Evolutionary conservation across 306 rosid species (phyloP).

Genomic region (Cucurbita maxima): DNA sequence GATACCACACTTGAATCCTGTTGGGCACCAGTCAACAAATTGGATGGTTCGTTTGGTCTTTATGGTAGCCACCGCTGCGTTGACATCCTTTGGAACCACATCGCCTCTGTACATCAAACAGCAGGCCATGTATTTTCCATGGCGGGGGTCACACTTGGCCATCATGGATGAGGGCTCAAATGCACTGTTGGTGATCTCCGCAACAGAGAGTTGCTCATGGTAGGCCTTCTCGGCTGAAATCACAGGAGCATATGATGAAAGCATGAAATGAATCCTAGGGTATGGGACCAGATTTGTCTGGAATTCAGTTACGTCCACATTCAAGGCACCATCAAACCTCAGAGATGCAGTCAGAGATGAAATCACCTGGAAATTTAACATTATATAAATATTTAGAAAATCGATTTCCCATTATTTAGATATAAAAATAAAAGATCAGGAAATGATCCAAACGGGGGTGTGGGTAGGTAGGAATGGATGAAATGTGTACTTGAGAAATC

Average conservation of each 20-base stretch:
- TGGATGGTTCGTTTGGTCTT: neutral
- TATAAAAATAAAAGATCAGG: neutral
- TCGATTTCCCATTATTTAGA: neutral
- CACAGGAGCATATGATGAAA: neutral
- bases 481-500: conserved; percentile 45
- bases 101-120: neutral
- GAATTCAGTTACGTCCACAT: neutral
- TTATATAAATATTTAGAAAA: too few relatives aligned
- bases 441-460: too few relatives aligned
- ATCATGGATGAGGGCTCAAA: neutral
- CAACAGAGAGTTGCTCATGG: neutral
- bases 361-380: conserved; percentile 33
- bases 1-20: neutral
- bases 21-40: neutral
- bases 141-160: neutral
- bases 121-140: neutral
- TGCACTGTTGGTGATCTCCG: neutral
- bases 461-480: neutral
- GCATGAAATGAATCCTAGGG: neutral
- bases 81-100: neutral
- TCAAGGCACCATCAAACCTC: conserved; percentile 3
- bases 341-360: conserved; percentile 81
- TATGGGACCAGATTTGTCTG: neutral
- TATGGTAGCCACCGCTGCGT: neutral
- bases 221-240: neutral